Evolutionary conservation across 2,329 filamentous ascomycete genomes (phyloP).

Genomic region (Zalaria sp.): DNA sequence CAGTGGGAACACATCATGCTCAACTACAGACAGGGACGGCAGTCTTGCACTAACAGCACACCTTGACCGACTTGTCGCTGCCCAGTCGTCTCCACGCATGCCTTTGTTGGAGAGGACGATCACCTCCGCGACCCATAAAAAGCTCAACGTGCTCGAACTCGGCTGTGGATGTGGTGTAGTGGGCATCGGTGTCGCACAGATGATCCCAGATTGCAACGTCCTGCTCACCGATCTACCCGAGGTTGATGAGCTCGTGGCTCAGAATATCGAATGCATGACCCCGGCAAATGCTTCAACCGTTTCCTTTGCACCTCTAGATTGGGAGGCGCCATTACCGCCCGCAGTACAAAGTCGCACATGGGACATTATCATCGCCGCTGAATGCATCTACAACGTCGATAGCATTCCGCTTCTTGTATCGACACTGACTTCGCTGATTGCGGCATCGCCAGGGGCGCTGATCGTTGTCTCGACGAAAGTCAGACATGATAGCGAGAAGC

Average conservation of each 20-base stretch:
- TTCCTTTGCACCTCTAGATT: constrained; percentile 44
- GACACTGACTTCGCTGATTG: constrained; percentile 37
- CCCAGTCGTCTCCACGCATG: constrained; percentile 13
- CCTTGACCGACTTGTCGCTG: constrained; percentile 29
- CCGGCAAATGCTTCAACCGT: constrained; percentile 28
- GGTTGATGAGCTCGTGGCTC: constrained; percentile 44
- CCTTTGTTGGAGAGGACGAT: constrained; percentile 23
- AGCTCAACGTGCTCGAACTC: constrained; percentile 45
- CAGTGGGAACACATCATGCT: constrained; percentile 16
- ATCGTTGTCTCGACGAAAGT: constrained; percentile 52
- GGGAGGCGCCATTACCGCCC: constrained; percentile 39
- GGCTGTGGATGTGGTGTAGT: constrained; percentile 57
- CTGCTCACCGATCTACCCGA: constrained; percentile 53
- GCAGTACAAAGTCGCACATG: constrained; percentile 25
- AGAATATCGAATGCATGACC: constrained; percentile 36
- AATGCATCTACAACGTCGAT: constrained; percentile 62
- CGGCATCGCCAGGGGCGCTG: constrained; percentile 33
- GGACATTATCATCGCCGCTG: constrained; percentile 51
- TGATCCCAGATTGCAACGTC: constrained; percentile 37
- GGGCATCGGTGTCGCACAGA: constrained; percentile 46
- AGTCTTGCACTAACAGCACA: constrained; percentile 43
- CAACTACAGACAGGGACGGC: constrained; percentile 29
- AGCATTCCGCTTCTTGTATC: constrained; percentile 49
- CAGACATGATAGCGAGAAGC: constrained; percentile 49
- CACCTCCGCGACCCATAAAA: constrained; percentile 22